Evolutionary conservation across 169 alveolate genomes (phyloP).

Genomic region (Blepharisma undulans): DNA sequence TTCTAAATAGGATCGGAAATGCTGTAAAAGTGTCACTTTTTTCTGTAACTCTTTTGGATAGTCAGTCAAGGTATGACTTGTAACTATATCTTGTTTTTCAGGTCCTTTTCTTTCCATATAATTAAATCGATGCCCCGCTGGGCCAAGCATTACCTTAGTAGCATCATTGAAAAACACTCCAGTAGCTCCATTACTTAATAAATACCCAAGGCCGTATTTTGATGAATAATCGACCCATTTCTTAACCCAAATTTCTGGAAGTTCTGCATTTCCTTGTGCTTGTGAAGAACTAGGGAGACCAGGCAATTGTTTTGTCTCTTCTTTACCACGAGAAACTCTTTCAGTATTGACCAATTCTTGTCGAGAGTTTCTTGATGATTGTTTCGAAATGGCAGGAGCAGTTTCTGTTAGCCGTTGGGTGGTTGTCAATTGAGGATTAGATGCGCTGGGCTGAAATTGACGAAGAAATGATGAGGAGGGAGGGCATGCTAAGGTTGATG

Average conservation of each 20-base stretch:
- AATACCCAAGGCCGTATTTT: conserved; percentile 88
- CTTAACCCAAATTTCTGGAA: conserved; percentile 70
- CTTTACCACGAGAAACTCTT: not conserved
- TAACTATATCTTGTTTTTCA: conserved; percentile 64
- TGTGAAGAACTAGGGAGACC: not conserved
- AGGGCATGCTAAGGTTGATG: conserved; percentile 75
- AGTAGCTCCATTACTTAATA: conserved; percentile 75
- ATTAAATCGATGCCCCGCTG: conserved; percentile 64
- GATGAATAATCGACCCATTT: conserved; percentile 79
- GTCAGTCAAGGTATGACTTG: conserved; percentile 51
- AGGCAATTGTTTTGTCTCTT: not conserved
- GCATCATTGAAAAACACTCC: conserved; percentile 90
- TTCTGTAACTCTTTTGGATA: conserved; percentile 71
- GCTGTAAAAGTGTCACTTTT: conserved; percentile 76
- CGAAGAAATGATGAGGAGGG: conserved; percentile 77
- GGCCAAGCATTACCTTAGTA: conserved; percentile 71
- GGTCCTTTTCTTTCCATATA: conserved; percentile 70
- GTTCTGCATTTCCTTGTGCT: not conserved
- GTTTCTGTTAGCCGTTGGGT: conserved; percentile 20
- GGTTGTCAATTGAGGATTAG: not conserved
- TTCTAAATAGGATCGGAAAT: conserved; percentile 76
- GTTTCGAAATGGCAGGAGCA: not conserved
- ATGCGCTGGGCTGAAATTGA: conserved; percentile 44
- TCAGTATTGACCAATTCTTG: not conserved
- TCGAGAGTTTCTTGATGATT: not conserved